Percentiles rank a stretch among this genome's conserved stretches.
These are phyloP conservation scores for Pharus latifolius DNA, from an alignment of 176 grass and related monocot genomes.

Conservation along the genomic window DNA sequence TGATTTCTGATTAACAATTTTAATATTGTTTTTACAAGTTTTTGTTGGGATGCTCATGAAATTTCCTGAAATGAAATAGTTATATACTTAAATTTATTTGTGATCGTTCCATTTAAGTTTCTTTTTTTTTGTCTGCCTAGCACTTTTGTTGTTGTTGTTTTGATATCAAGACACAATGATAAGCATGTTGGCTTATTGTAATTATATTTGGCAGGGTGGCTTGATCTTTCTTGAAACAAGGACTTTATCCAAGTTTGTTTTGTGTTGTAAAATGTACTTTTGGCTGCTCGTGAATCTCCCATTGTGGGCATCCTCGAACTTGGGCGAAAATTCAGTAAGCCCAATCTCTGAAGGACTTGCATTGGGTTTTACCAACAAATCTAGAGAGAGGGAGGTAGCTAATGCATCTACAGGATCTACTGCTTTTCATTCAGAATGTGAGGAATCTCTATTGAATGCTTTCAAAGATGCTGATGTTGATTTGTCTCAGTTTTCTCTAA, in stretches of 20 bases:
- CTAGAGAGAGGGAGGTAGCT: conserved; percentile 11
- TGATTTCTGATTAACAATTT: neutral
- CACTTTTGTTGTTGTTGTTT: neutral
- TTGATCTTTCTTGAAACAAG: conserved; percentile 77
- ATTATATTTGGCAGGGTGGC: conserved; percentile 57
- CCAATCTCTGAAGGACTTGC: conserved; percentile 13
- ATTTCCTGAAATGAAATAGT: neutral
- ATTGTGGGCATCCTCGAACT: neutral
- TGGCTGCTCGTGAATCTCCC: conserved; percentile 26
- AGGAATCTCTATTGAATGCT: conserved; percentile 18
- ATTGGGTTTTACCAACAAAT: conserved; percentile 2
- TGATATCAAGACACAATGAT: conserved; percentile 19
- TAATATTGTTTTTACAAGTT: neutral
- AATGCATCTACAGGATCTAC: conserved; percentile 17
- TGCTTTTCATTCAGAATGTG: conserved; percentile 28
- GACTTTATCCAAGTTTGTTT: conserved; percentile 61
- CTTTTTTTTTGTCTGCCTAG: too few species aligned
- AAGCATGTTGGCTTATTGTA: too few species aligned
- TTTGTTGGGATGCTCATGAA: neutral
- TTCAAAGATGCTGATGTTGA: conserved; percentile 45
- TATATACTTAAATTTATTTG: conserved; percentile 23
- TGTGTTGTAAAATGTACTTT: conserved; percentile 49
- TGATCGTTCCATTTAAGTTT: too few species aligned
- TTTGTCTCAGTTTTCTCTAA: conserved; percentile 51
- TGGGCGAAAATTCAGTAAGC: conserved; percentile 24